These are phyloP conservation scores for Albophoma yamanashiensis DNA, from an alignment of 2,329 filamentous ascomycete genomes.

Conservation along the genomic window DNA sequence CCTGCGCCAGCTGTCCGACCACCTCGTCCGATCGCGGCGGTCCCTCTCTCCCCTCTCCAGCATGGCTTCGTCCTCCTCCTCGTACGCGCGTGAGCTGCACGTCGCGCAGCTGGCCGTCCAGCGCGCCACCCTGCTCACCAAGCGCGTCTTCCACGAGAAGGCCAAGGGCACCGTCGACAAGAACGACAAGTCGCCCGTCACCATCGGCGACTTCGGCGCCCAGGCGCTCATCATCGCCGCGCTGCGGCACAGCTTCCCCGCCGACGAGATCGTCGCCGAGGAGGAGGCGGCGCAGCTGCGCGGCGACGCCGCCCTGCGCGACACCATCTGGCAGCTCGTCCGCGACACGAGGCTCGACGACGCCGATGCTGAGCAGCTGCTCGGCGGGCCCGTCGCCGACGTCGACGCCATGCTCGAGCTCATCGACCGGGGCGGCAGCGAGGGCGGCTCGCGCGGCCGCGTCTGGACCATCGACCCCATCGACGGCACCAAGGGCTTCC, in stretches of 20 bases:
- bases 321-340: constrained; percentile 74
- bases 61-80: constrained; percentile 22
- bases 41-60: constrained; percentile 9
- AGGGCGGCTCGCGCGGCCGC: constrained; percentile 62
- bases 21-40: constrained; percentile 5
- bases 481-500: constrained; percentile 94
- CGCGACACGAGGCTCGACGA: constrained; percentile 55
- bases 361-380: constrained; percentile 46
- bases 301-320: constrained; percentile 54
- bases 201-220: constrained; percentile 94
- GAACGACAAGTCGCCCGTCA: constrained; percentile 92
- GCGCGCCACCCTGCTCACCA: constrained; percentile 50
- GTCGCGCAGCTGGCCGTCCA: constrained; percentile 84
- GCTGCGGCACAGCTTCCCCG: constrained; percentile 79
- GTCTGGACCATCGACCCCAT: constrained; percentile 98
- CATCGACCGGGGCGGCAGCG: constrained; percentile 58
- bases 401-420: constrained; percentile 57
- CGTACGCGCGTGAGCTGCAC: constrained; percentile 67
- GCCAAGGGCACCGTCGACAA: constrained; percentile 87
- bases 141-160: constrained; percentile 59
- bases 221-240: constrained; percentile 93
- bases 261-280: constrained; percentile 87
- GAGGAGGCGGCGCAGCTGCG: constrained; percentile 81
- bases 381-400: constrained; percentile 57
- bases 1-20: constrained; percentile 8